These are phyloP conservation scores for Oryza coarctata DNA, from an alignment of 176 grass and related monocot species.

Conservation along the genomic window DNA sequence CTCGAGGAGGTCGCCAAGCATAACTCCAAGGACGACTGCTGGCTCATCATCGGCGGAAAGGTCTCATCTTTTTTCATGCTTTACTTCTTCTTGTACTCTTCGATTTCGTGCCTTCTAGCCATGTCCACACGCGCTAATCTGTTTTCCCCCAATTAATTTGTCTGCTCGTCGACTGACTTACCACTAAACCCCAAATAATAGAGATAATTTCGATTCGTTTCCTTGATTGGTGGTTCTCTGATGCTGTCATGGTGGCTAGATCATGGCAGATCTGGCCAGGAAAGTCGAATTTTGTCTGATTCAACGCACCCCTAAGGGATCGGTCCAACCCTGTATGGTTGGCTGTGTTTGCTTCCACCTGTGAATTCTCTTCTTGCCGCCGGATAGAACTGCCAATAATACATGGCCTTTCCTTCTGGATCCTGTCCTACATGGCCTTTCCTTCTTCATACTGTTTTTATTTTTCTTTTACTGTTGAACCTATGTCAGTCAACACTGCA, in stretches of 20 bases:
- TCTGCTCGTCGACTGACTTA: not conserved
- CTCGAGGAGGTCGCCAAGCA: slow-evolving; percentile 73
- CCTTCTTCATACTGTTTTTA: not conserved
- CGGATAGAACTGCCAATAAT: not conserved
- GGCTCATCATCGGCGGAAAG: slow-evolving; percentile 81
- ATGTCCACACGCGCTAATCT: not conserved
- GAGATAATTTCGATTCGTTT: not conserved
- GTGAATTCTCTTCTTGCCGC: not conserved
- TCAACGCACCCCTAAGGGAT: not conserved
- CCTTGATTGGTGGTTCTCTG: not conserved
- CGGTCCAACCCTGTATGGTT: not conserved
- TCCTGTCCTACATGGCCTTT: not conserved
- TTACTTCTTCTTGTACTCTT: not conserved
- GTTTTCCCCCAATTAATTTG: not conserved
- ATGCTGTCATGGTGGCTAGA: not conserved
- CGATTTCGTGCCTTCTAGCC: not conserved
- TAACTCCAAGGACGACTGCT: slow-evolving; percentile 74
- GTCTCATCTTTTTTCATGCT: slow-evolving; percentile 2
- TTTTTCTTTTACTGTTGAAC: not conserved
- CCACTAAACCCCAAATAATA: not conserved
- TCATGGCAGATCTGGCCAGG: slow-evolving; percentile 17
- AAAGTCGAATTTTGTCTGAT: not conserved
- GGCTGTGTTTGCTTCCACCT: not conserved
- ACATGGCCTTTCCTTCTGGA: not conserved
- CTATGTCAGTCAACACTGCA: not conserved